A percentile compares a stretch with the other conserved stretches of the same genome.
phyloP scores from a whole-genome alignment of 2,329 filamentous ascomycete species.

The Trichoderma atrobrunneum region DNA sequence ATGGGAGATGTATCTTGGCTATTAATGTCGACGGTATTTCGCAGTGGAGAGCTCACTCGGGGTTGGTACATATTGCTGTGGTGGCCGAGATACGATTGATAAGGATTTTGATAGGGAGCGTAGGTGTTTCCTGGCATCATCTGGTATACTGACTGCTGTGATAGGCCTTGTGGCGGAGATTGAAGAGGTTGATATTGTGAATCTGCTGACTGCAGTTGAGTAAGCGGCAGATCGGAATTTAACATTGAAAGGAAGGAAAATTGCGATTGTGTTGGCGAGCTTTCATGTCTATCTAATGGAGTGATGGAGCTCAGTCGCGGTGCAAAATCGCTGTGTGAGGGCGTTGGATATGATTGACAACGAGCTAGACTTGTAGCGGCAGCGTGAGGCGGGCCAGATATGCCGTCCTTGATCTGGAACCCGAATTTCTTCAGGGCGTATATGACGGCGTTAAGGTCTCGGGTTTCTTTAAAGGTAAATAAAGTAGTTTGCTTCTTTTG shows the following conservation, averaged over 20 bases:
- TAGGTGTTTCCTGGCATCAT: background rate
- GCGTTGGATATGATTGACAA: background rate
- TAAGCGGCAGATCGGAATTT: constrained; percentile 6
- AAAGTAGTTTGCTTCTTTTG: constrained; percentile 27
- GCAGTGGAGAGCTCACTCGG: constrained; percentile 30
- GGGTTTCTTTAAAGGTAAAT: constrained; percentile 29
- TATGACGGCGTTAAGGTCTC: constrained; percentile 34
- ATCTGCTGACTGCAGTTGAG: background rate
- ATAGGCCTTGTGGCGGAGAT: background rate
- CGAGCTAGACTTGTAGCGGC: background rate
- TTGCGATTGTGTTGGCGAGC: constrained; percentile 4
- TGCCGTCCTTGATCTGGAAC: constrained; percentile 27
- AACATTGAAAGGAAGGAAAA: constrained; percentile 22
- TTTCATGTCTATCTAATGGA: constrained; percentile 10
- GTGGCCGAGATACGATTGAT: constrained; percentile 24
- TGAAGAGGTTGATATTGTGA: background rate
- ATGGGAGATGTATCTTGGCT: background rate
- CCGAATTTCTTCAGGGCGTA: constrained; percentile 34
- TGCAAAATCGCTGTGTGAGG: background rate
- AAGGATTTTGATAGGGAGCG: constrained; percentile 26
- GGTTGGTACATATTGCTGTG: constrained; percentile 21
- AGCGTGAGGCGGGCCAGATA: background rate
- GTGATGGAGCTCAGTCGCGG: constrained; percentile 31
- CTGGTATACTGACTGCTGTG: background rate
- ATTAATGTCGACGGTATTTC: constrained; percentile 21